Evolutionary conservation across 1,284 basidiomycete genomes (phyloP).

Genomic region (Crucibulum cyathiforme): DNA sequence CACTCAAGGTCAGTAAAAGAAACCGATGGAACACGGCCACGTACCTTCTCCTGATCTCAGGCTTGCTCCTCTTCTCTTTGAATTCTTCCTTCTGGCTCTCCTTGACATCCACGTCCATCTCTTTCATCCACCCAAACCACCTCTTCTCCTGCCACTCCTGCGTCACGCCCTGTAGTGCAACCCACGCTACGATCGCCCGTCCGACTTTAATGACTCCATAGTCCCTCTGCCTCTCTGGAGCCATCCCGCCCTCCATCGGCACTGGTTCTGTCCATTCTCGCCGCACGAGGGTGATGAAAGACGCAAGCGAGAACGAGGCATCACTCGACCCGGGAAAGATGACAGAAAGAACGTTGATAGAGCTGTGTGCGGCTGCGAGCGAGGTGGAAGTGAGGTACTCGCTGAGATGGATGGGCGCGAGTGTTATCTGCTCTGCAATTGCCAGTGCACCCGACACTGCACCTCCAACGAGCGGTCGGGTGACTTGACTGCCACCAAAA

Average conservation of each 20-base stretch:
- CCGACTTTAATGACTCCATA: constrained; percentile 70
- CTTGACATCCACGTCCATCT: constrained; percentile 60
- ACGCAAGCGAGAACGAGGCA: constrained; percentile 77
- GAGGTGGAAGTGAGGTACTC: constrained; percentile 80
- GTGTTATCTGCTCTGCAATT: constrained; percentile 70
- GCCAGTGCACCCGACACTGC: constrained; percentile 68
- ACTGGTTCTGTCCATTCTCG: constrained; percentile 65
- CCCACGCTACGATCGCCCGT: constrained; percentile 76
- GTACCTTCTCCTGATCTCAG: constrained; percentile 28
- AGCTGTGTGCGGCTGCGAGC: constrained; percentile 72
- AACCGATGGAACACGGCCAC: constrained; percentile 3
- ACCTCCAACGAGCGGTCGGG: constrained; percentile 60
- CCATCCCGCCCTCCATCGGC: constrained; percentile 53
- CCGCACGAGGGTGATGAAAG: constrained; percentile 76
- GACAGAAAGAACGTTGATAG: constrained; percentile 72
- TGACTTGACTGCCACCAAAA: constrained; percentile 64
- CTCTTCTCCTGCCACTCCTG: constrained; percentile 75
- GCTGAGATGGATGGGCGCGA: constrained; percentile 73
- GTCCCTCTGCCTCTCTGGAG: constrained; percentile 56
- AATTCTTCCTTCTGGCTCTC: constrained; percentile 39
- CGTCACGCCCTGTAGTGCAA: constrained; percentile 77
- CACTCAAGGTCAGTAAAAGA: constrained; percentile 4
- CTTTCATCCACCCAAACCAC: constrained; percentile 69
- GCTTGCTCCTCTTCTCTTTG: not conserved
- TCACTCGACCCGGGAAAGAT: constrained; percentile 79